These are phyloP conservation scores for Aspergillus homomorphus DNA, from an alignment of 495 filamentous ascomycete genomes.

Conservation along the genomic window DNA sequence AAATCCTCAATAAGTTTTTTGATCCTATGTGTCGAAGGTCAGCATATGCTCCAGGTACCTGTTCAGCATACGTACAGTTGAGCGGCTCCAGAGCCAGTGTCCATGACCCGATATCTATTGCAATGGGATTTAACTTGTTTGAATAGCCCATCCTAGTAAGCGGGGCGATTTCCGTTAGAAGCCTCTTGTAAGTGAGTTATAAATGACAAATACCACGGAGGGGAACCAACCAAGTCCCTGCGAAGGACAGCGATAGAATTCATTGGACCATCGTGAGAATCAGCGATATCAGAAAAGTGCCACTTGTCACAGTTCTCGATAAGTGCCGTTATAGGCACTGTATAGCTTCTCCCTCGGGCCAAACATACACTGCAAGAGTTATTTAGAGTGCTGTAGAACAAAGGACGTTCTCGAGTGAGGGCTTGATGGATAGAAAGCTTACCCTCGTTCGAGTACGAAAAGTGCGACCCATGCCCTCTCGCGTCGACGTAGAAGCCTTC, in stretches of 20 bases:
- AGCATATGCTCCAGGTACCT: not conserved
- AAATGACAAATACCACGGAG: not conserved
- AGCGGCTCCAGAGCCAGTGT: constrained; percentile 52
- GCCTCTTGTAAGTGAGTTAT: not conserved
- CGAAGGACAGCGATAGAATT: constrained; percentile 66
- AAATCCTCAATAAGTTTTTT: constrained; percentile 60
- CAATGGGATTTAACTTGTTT: constrained; percentile 58
- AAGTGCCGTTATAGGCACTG: constrained; percentile 60
- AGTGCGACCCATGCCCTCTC: constrained; percentile 69
- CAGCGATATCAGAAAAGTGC: constrained; percentile 60
- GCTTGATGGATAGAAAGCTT: constrained; percentile 9
- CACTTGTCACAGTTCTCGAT: constrained; percentile 65
- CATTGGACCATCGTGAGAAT: constrained; percentile 64
- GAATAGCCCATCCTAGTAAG: constrained; percentile 55
- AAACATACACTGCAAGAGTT: constrained; percentile 54
- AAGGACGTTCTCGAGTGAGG: not conserved
- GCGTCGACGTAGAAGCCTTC: constrained; percentile 57
- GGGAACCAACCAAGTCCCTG: constrained; percentile 56
- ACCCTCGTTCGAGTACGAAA: constrained; percentile 72
- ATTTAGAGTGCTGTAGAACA: not conserved
- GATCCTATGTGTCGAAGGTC: constrained; percentile 40
- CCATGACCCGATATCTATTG: constrained; percentile 51
- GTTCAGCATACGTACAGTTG: constrained; percentile 43
- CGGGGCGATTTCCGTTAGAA: not conserved
- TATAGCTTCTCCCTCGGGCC: constrained; percentile 64